phyloP scores from a whole-genome alignment of 2,329 filamentous ascomycete species.

The Cercospora janseana region DNA sequence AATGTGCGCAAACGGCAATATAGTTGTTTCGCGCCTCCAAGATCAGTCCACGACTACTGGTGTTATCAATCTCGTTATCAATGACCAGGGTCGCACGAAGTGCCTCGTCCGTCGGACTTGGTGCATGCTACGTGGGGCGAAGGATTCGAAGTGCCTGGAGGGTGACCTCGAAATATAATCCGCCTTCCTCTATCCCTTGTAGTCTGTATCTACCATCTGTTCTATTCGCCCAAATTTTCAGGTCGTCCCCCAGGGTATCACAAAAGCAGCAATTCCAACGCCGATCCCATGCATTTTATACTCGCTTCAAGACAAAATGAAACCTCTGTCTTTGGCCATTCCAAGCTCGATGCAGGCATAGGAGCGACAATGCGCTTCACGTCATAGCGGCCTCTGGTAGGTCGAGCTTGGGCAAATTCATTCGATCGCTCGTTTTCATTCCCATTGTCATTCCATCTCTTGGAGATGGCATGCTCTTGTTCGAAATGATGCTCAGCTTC shows the following conservation, averaged over 20 bases:
- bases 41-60: not conserved
- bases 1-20: too few species aligned
- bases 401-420: conserved; percentile 17
- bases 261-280: not conserved
- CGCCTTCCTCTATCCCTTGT: not conserved
- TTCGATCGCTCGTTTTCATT: conserved; percentile 25
- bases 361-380: conserved; percentile 1
- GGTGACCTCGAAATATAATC: conserved; percentile 3
- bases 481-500: conserved; percentile 27
- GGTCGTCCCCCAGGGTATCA: conserved; percentile 12
- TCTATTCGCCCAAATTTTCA: not conserved
- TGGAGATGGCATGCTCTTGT: conserved; percentile 23
- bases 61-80: not conserved
- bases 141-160: conserved; percentile 2
- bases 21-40: too few species aligned
- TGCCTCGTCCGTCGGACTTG: not conserved
- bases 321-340: not conserved
- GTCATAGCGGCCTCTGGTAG: conserved; percentile 16
- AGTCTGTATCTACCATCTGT: not conserved
- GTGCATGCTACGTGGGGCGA: not conserved
- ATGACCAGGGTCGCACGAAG: not conserved
- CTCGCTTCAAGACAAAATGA: not conserved
- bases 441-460: conserved; percentile 33
- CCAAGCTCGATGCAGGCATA: not conserved
- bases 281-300: not conserved